Conservation (phyloP, 108 stramenopile species). For the Stephanodiscus triporus region DNA sequence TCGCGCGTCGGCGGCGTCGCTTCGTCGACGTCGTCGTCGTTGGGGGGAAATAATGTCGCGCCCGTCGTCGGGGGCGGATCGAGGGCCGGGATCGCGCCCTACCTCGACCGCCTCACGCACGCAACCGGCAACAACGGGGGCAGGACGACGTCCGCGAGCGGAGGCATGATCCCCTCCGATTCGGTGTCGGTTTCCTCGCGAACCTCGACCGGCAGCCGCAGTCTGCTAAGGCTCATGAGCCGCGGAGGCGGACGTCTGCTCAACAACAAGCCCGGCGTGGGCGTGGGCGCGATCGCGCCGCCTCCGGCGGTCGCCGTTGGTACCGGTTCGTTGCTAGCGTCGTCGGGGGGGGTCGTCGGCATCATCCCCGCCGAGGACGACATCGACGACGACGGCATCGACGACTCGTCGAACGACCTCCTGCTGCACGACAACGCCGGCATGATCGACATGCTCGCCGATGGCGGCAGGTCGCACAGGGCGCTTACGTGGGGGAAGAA, state of each 20-base stretch:
- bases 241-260: slow-evolving; percentile 6
- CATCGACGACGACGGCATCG: background rate
- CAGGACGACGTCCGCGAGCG: no score
- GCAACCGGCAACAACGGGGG: no score
- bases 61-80: background rate
- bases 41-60: no score
- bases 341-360: background rate
- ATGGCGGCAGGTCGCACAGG: slow-evolving; percentile 9
- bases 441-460: slow-evolving; percentile 10
- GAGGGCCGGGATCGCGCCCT: background rate
- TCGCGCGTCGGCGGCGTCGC: no score
- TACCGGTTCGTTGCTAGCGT: background rate
- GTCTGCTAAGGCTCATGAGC: slow-evolving; percentile 12
- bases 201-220: slow-evolving; percentile 29
- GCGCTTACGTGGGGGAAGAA: slow-evolving; percentile 89
- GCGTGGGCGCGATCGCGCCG: background rate
- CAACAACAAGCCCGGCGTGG: background rate
- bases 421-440: background rate
- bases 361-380: background rate
- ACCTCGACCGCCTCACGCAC: background rate
- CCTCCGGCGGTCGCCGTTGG: background rate
- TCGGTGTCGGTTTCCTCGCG: slow-evolving; percentile 28
- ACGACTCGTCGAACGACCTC: background rate
- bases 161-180: slow-evolving; percentile 6
- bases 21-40: background rate